Evolutionary conservation across 176 grass and related monocot species (phyloP), one percentile per base, ranked within the genome.

Genomic region (Stipa capillata): DNA sequence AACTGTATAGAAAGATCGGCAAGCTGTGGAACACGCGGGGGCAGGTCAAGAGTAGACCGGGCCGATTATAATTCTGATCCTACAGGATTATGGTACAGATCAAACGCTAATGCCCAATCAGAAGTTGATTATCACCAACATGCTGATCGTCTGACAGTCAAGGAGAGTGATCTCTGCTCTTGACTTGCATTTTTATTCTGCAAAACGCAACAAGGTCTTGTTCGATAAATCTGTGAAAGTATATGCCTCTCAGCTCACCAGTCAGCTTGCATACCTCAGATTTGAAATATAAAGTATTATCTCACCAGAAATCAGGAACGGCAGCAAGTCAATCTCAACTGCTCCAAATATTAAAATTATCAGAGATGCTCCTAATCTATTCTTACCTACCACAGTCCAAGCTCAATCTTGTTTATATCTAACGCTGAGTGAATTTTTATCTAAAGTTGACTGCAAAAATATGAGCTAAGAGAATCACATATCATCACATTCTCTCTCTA

Each of bases 101-200:
- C 81, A 83, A 72, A 60, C 47, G 44, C 36, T 45, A 48, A 23
- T 44, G 53, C 63, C 21, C 34, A 8, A 29, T 39, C 29, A 54
- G 53, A 65, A 58, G 17, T 65, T 50, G 31, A 21, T 11, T 16
- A 35, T 12, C 44, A 47, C 39, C 31, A 57, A 66, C 66, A 73
- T 51, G 48, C 33, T 65, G 32, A 24, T 66, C 21, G 13, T 28
- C 25, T 72, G 73, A 74, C 40, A 57, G 74, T 79, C 80, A 58
- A 79, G 50, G 80, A 73, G 50, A 67, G 77, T 32, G 69, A 68
- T 57, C n/a, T 75, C 8, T 64, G 37, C 15, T 23, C 85, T 78
- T 78, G 55, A 76, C 72, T 49, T 73, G 6, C 24, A 47, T 72
- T 31, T 48, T 18, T 56, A 34, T 47, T 32, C 39, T 21, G 65